Conservation (phyloP, 306 rosid genomes). For the Vigna nakashimae region DNA sequence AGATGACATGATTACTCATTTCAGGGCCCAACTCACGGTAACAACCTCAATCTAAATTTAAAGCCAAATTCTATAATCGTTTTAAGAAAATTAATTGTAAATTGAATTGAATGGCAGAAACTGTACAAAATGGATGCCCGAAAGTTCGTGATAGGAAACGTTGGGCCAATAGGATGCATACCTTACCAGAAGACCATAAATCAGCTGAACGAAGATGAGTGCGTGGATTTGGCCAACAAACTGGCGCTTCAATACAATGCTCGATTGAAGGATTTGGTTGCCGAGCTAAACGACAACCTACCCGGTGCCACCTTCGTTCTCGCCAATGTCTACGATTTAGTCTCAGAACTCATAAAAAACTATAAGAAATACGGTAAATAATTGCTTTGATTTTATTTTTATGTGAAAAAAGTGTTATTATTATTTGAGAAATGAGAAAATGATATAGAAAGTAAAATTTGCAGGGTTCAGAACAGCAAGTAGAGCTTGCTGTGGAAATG, state of each 20-base stretch:
- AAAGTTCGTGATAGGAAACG: constrained; percentile 84
- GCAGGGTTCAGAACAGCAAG: constrained; percentile 83
- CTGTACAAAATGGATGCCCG: constrained; percentile 83
- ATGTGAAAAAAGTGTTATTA: no score
- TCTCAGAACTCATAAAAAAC: constrained; percentile 67
- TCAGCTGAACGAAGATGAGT: constrained; percentile 69
- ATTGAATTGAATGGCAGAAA: constrained; percentile 54
- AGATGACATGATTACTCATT: constrained; percentile 76
- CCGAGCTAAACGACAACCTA: constrained; percentile 73
- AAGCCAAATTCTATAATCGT: no score
- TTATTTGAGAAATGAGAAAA: no score
- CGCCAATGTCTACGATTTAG: constrained; percentile 87
- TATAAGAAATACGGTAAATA: constrained; percentile 67
- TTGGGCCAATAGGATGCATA: constrained; percentile 94
- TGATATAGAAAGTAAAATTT: neutral
- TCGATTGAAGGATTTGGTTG: constrained; percentile 70
- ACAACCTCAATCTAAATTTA: constrained; percentile 23
- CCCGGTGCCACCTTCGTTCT: constrained; percentile 75
- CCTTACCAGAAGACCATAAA: constrained; percentile 91
- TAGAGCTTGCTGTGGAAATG: constrained; percentile 89
- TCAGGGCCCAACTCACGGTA: constrained; percentile 76
- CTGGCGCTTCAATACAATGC: constrained; percentile 80
- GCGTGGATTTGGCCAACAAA: constrained; percentile 90
- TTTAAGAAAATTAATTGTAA: no score
- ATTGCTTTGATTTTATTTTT: neutral